Percentiles rank a stretch among this genome's conserved stretches.
These are phyloP conservation scores for Clitopilus hobsonii DNA, from an alignment of 768 basidiomycete species.

Conservation along the genomic window DNA sequence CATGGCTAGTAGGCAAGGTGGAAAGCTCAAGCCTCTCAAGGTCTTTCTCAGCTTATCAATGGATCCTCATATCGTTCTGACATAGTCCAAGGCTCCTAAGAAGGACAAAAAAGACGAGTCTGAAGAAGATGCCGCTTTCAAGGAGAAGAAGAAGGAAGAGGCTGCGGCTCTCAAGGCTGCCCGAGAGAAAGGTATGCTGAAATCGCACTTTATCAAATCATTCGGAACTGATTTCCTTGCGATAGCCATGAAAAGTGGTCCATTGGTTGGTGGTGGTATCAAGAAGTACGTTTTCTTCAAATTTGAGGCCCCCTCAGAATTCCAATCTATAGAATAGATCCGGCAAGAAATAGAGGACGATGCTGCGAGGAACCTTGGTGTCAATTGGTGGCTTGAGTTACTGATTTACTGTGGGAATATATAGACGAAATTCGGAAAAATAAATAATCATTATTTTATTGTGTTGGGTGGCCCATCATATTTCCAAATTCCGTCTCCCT, in stretches of 20 bases:
- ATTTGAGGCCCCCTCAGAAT: background rate
- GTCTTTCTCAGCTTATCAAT: conserved; percentile 25
- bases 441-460: background rate
- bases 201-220: background rate
- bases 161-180: conserved; percentile 69
- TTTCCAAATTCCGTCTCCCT: background rate
- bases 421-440: background rate
- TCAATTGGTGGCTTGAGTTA: conserved; percentile 2
- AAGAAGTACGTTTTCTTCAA: conserved; percentile 64
- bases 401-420: background rate
- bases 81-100: conserved; percentile 62
- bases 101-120: conserved; percentile 71
- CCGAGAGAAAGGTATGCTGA: conserved; percentile 55
- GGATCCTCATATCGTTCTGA: conserved; percentile 3
- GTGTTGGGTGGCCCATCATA: background rate
- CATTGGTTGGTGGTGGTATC: conserved; percentile 69
- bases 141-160: conserved; percentile 74
- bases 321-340: conserved; percentile 36
- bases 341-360: conserved; percentile 55
- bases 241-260: conserved; percentile 58
- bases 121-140: conserved; percentile 69
- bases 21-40: conserved; percentile 87
- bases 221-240: conserved; percentile 2
- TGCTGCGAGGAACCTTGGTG: background rate
- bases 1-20: conserved; percentile 73